phyloP scores from a whole-genome alignment of 2,329 filamentous ascomycete genomes.

The Zymoseptoria ardabiliae region DNA sequence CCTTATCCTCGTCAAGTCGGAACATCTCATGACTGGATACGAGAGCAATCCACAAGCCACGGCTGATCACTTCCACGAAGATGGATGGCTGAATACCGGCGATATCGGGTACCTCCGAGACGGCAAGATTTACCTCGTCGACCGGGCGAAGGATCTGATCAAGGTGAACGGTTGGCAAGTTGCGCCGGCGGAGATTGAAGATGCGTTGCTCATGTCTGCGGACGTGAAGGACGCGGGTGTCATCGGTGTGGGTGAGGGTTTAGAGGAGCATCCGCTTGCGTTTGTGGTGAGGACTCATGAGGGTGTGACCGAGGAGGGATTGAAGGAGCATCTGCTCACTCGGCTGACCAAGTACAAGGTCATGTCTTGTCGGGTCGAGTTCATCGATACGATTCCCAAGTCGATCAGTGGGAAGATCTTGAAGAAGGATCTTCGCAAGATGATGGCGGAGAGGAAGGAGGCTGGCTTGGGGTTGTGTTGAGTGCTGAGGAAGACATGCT shows the following conservation, averaged over 20 bases:
- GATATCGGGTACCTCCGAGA: slow-evolving; percentile 33
- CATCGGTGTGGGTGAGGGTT: slow-evolving; percentile 13
- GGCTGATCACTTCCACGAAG: slow-evolving; percentile 20
- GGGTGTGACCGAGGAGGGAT: slow-evolving; percentile 14
- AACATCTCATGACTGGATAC: slow-evolving; percentile 37
- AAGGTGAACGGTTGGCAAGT: slow-evolving; percentile 32
- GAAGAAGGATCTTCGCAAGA: slow-evolving; percentile 15
- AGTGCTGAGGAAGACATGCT: not conserved
- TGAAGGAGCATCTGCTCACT: slow-evolving; percentile 26
- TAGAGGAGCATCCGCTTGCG: slow-evolving; percentile 17
- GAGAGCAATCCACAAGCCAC: slow-evolving; percentile 26
- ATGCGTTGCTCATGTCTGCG: slow-evolving; percentile 19
- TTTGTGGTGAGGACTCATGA: slow-evolving; percentile 15
- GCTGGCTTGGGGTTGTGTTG: not conserved
- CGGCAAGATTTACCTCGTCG: slow-evolving; percentile 28
- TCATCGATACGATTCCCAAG: slow-evolving; percentile 27
- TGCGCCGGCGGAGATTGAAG: slow-evolving; percentile 29
- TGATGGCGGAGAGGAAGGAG: not conserved
- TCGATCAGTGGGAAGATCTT: slow-evolving; percentile 28
- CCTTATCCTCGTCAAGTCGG: slow-evolving; percentile 36
- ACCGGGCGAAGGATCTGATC: slow-evolving; percentile 31
- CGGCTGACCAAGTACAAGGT: slow-evolving; percentile 34
- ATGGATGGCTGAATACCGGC: slow-evolving; percentile 92
- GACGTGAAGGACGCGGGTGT: slow-evolving; percentile 26
- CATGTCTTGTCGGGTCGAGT: slow-evolving; percentile 14